Base-by-base conservation (phyloP, 176 grass and related monocot genomes). In the Bromus sterilis region DNA sequence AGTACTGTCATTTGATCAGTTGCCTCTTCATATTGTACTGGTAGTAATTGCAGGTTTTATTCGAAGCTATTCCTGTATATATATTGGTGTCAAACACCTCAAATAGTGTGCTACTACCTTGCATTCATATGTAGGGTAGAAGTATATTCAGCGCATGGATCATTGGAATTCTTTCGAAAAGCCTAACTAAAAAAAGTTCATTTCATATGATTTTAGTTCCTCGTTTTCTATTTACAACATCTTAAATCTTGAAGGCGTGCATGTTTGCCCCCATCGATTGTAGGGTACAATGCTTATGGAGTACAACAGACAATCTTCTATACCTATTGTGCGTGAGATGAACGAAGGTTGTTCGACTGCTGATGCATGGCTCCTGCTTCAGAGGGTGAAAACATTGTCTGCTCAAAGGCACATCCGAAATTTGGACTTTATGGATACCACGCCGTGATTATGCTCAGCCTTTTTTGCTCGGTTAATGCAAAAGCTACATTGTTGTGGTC, bases 261-360 rank as follows among this genome's bases (percentile, higher is more conserved):
- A 39, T 75, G 23, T 46, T 59, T 58, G 61, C 78, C 9, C 25
- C 13, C n/a, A 1, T 80, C 63, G 35, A 68, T 89, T 86, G 18
- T 77, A 98, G 95, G 95, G 95, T 65, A 93, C 85, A 76, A 89
- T 98, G 92, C n/a, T 88, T 75, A 74, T 98, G 4, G 95, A 98
- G 83, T 76, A 86, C 23, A 98, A 98, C 77, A 84, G 66, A 75
- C 81, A 56, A 30, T 91, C 86, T 56, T 73, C 86, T 62, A 24
- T 87, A 74, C 92, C 90, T 87, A 74, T 93, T 63, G 76, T 84
- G 33, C 90, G 91, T 77, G 95, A 91, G 78, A 86, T 94, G 71
- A 88, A 74, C 61, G 82, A 89, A 93, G 84, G 90, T 30, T 91
- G 86, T 89, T 80, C 79, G 66, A 83, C 78, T 77, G 76, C 80